phyloP scores from a whole-genome alignment of 768 basidiomycete genomes.

The Lentinula edodes region DNA sequence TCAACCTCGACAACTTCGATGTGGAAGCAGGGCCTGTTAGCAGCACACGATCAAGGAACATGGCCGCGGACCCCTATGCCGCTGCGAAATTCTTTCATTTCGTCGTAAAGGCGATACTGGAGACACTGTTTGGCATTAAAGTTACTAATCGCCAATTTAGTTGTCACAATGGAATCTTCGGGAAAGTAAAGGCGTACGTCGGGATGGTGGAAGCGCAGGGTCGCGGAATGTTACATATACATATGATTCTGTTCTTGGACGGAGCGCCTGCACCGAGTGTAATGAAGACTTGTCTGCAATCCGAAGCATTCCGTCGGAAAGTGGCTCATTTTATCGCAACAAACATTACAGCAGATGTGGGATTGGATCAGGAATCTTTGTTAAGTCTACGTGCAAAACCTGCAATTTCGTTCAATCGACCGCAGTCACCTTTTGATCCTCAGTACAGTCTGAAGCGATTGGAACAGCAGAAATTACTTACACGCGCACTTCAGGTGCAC shows the following conservation, averaged over 20 bases:
- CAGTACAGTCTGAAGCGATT: constrained; percentile 7
- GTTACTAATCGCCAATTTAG: constrained; percentile 8
- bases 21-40: constrained; percentile 18
- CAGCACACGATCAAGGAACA: constrained; percentile 15
- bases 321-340: constrained; percentile 22
- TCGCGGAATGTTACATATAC: constrained; percentile 33
- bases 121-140: constrained; percentile 26
- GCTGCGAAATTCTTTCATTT: constrained; percentile 36
- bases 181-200: constrained; percentile 13
- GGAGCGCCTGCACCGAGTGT: constrained; percentile 19
- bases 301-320: constrained; percentile 19
- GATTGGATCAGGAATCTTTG: constrained; percentile 17
- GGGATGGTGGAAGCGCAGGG: constrained; percentile 34
- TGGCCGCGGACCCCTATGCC: constrained; percentile 34
- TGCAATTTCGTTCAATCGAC: neutral
- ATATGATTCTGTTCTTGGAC: constrained; percentile 31
- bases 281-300: constrained; percentile 16
- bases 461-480: constrained; percentile 15
- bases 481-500: constrained; percentile 8
- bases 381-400: neutral
- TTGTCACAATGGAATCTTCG: constrained; percentile 23
- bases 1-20: constrained; percentile 36
- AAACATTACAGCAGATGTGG: constrained; percentile 26
- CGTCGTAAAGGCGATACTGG: constrained; percentile 23
- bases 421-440: neutral